These are phyloP conservation scores for Lentinula raphanica DNA, from an alignment of 768 basidiomycete genomes.

Conservation along the genomic window DNA sequence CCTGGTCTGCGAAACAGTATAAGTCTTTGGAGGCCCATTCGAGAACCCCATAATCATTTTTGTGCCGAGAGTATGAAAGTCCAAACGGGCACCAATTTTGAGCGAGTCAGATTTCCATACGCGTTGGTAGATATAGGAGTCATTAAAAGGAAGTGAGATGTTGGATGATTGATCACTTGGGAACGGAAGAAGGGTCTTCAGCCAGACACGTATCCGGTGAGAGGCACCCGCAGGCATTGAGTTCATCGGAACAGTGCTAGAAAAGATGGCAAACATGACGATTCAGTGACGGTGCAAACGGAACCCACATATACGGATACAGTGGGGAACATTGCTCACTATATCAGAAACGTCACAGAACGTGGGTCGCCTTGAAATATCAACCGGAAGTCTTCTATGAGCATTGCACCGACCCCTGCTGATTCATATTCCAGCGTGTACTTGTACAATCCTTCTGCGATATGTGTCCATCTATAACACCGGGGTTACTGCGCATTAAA, in stretches of 20 bases:
- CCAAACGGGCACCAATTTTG: conserved; percentile 52
- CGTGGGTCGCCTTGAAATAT: conserved; percentile 51
- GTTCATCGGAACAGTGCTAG: conserved; percentile 48
- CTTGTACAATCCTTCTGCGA: conserved; percentile 40
- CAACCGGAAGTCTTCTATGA: conserved; percentile 51
- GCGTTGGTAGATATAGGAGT: conserved; percentile 57
- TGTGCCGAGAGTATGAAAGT: conserved; percentile 45
- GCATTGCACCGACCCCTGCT: conserved; percentile 48
- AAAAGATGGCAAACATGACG: conserved; percentile 17
- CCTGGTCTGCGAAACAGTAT: conserved; percentile 15
- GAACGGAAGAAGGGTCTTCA: conserved; percentile 40
- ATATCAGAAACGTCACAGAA: conserved; percentile 52
- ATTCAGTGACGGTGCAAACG: too few relatives aligned
- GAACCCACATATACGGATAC: too few relatives aligned
- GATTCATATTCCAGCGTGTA: conserved; percentile 65
- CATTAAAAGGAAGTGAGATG: conserved; percentile 34
- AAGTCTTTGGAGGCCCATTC: conserved; percentile 33
- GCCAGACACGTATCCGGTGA: conserved; percentile 62
- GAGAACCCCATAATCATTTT: conserved; percentile 49
- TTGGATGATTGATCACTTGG: conserved; percentile 23
- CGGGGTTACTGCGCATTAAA: background rate
- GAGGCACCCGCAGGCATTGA: conserved; percentile 53
- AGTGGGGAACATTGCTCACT: too few relatives aligned
- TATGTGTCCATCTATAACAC: conserved; percentile 41
- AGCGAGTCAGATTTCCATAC: conserved; percentile 62